Evolutionary conservation across 2,329 filamentous ascomycete species (phyloP).

Genomic region (Calonectria montana): DNA sequence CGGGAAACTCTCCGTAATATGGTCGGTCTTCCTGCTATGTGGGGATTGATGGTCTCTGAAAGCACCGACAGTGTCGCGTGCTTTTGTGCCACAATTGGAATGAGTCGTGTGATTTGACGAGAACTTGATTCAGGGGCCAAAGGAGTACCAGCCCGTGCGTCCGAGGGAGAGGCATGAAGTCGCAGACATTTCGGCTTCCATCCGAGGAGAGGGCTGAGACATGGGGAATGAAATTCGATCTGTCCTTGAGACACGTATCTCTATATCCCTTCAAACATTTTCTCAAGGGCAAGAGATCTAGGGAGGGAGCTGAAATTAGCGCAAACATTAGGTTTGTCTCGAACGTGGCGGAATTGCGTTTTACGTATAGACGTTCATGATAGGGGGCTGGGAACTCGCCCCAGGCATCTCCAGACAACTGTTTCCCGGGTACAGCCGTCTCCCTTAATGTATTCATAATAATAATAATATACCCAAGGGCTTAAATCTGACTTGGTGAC

Average conservation of each 20-base stretch:
- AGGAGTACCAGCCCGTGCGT: not conserved
- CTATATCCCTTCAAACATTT: not conserved
- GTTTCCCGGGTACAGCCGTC: not conserved
- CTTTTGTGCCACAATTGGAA: not conserved
- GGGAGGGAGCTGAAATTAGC: not conserved
- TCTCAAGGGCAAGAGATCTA: too few relatives aligned
- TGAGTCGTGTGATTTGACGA: not conserved
- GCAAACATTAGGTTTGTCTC: not conserved
- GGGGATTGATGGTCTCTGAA: not conserved
- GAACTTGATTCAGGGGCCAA: not conserved
- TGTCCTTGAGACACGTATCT: not conserved
- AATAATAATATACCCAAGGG: not conserved
- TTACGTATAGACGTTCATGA: not conserved
- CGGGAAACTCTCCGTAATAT: not conserved
- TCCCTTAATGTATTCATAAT: not conserved
- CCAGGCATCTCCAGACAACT: not conserved
- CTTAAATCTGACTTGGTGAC: not conserved
- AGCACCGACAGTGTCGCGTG: not conserved
- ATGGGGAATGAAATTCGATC: not conserved
- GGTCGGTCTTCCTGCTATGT: not conserved
- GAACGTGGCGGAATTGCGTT: not conserved
- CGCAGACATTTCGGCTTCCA: not conserved
- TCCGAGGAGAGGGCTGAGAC: not conserved
- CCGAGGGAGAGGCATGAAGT: not conserved
- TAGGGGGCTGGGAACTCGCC: not conserved